These are phyloP conservation scores for Austroboletus niveus DNA, from an alignment of 1,284 basidiomycete species.

Conservation along the genomic window DNA sequence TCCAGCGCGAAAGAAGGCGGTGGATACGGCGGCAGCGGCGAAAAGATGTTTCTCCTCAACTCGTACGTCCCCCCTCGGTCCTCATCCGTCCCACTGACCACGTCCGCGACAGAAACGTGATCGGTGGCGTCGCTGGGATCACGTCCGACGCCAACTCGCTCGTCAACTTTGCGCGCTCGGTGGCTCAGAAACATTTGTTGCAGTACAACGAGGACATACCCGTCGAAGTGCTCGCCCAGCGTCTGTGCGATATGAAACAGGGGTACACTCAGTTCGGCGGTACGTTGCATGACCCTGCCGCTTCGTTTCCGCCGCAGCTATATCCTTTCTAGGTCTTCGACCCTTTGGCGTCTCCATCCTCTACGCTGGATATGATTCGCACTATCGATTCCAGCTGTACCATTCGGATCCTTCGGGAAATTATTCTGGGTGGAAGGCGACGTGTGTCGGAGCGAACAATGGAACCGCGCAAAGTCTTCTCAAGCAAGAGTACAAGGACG, in stretches of 20 bases:
- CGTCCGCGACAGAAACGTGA: conserved; percentile 74
- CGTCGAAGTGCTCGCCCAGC: conserved; percentile 92
- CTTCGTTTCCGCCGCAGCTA: not conserved
- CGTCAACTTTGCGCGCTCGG: conserved; percentile 91
- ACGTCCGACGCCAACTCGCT: conserved; percentile 98
- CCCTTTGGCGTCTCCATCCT: conserved; percentile 97
- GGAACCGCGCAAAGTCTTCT: conserved; percentile 91
- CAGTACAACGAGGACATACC: conserved; percentile 97
- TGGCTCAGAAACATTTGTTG: conserved; percentile 87
- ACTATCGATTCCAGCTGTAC: conserved; percentile 97
- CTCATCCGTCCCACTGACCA: not conserved
- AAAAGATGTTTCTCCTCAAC: conserved; percentile 97
- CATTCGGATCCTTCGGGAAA: conserved; percentile 98
- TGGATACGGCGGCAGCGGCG: conserved; percentile 90
- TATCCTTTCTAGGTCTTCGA: conserved; percentile 68
- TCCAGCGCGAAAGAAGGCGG: conserved; percentile 76
- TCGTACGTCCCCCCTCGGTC: conserved; percentile 50
- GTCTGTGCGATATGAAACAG: conserved; percentile 96
- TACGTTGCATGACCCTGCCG: conserved; percentile 33
- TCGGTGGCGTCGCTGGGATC: conserved; percentile 93
- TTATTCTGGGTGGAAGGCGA: conserved; percentile 99
- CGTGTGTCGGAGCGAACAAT: conserved; percentile 96
- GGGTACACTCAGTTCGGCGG: conserved; percentile 98
- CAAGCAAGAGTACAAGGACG: conserved; percentile 99
- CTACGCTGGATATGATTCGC: conserved; percentile 95